phyloP scores from a whole-genome alignment of 495 filamentous ascomycete genomes.

The Tuber aestivum region DNA sequence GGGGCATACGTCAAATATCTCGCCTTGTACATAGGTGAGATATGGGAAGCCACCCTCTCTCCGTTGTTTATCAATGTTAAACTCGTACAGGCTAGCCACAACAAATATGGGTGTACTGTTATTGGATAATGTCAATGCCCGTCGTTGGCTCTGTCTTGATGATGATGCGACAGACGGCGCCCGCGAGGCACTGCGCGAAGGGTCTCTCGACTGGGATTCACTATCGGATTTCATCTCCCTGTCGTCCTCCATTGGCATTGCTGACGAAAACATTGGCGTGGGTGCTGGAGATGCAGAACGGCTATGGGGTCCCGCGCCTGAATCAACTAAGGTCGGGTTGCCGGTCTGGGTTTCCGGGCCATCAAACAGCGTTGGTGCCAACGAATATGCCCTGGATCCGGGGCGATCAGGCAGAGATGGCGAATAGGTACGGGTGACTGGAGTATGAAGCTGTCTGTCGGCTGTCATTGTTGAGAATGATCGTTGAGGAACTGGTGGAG shows the following conservation, averaged over 20 bases:
- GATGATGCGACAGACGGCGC: constrained; percentile 44
- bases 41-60: constrained; percentile 93
- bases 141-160: constrained; percentile 30
- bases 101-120: constrained; percentile 62
- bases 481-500: constrained; percentile 29
- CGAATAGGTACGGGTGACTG: constrained; percentile 18
- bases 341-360: constrained; percentile 35
- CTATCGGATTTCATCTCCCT: constrained; percentile 39
- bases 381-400: constrained; percentile 27
- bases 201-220: constrained; percentile 26
- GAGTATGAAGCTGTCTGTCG: constrained; percentile 22
- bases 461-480: constrained; percentile 27
- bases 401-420: constrained; percentile 13
- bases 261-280: constrained; percentile 65
- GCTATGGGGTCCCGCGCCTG: constrained; percentile 17
- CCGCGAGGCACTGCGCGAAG: constrained; percentile 38
- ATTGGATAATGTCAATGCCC: constrained; percentile 35
- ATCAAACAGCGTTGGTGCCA: constrained; percentile 31
- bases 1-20: constrained; percentile 66
- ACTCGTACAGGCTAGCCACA: constrained; percentile 89
- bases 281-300: constrained; percentile 34
- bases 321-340: constrained; percentile 26
- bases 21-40: constrained; percentile 81
- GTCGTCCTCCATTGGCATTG: constrained; percentile 70
- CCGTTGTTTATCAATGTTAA: constrained; percentile 87